A percentile compares a stretch with the other conserved stretches of the same genome.
phyloP scores from a whole-genome alignment of 1,284 basidiomycete genomes.

The Porodaedalea pini region DNA sequence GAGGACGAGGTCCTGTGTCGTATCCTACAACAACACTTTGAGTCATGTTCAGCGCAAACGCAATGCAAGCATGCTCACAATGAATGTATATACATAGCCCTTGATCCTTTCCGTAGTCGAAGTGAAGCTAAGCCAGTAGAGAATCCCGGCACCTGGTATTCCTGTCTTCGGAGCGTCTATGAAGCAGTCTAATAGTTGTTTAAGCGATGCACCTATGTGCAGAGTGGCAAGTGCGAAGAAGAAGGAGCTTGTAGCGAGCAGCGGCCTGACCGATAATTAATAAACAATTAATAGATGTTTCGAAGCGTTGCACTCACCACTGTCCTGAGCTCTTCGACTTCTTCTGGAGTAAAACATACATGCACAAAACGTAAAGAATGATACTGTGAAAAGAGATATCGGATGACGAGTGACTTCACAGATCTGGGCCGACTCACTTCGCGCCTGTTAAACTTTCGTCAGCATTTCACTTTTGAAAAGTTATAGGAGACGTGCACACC shows the following conservation, averaged over 20 bases:
- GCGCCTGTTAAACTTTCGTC: not conserved
- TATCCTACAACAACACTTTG: not conserved
- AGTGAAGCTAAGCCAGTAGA: not conserved
- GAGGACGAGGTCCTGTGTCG: not conserved
- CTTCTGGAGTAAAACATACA: not conserved
- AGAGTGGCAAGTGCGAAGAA: not conserved
- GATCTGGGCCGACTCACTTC: not conserved
- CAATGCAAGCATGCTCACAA: not conserved
- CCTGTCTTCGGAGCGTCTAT: too few species aligned
- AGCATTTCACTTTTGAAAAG: not conserved
- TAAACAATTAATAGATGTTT: not conserved
- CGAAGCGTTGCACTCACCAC: too few species aligned
- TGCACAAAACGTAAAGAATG: not conserved
- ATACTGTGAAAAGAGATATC: not conserved
- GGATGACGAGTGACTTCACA: not conserved
- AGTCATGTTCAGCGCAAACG: too few species aligned
- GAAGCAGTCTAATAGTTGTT: not conserved
- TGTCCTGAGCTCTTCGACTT: not conserved
- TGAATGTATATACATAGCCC: not conserved
- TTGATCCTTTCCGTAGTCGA: not conserved
- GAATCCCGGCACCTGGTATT: not conserved
- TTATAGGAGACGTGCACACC: not conserved
- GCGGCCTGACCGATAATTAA: not conserved
- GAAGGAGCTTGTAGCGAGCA: not conserved
- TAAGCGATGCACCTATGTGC: not conserved